Conservation (phyloP, 345 rosid species). For the Viola odorata region DNA sequence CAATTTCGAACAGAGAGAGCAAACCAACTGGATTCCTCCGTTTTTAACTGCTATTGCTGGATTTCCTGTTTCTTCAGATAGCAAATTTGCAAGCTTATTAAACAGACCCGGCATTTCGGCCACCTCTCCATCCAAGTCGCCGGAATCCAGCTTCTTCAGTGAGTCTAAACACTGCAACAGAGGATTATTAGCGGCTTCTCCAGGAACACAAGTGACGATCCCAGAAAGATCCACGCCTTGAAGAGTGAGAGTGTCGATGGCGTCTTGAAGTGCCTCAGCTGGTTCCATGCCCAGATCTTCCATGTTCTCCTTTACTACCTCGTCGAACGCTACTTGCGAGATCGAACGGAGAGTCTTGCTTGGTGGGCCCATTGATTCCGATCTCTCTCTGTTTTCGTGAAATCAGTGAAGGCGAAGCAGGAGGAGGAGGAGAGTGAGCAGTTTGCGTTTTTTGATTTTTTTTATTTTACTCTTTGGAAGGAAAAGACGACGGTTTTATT, state of each 20-base stretch:
- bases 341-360: slow-evolving; percentile 44
- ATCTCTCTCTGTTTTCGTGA: neutral
- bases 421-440: neutral
- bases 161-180: slow-evolving; percentile 55
- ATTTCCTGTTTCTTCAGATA: slow-evolving; percentile 42
- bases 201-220: slow-evolving; percentile 48
- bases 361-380: slow-evolving; percentile 41
- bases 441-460: neutral
- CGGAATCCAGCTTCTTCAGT: slow-evolving; percentile 35
- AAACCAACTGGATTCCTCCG: slow-evolving; percentile 61
- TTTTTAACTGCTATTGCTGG: slow-evolving; percentile 56
- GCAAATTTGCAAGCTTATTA: slow-evolving; percentile 37
- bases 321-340: slow-evolving; percentile 88
- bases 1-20: slow-evolving; percentile 55
- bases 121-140: slow-evolving; percentile 3
- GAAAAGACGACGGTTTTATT: too few species aligned
- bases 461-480: too few species aligned
- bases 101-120: slow-evolving; percentile 44
- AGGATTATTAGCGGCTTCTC: slow-evolving; percentile 64
- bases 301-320: slow-evolving; percentile 74
- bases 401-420: neutral
- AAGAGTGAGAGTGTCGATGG: slow-evolving; percentile 68
- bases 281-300: slow-evolving; percentile 93
- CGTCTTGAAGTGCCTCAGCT: slow-evolving; percentile 82
- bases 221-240: slow-evolving; percentile 96